Evolutionary conservation across 306 rosid species (phyloP).

Genomic region (Trifolium repens): DNA sequence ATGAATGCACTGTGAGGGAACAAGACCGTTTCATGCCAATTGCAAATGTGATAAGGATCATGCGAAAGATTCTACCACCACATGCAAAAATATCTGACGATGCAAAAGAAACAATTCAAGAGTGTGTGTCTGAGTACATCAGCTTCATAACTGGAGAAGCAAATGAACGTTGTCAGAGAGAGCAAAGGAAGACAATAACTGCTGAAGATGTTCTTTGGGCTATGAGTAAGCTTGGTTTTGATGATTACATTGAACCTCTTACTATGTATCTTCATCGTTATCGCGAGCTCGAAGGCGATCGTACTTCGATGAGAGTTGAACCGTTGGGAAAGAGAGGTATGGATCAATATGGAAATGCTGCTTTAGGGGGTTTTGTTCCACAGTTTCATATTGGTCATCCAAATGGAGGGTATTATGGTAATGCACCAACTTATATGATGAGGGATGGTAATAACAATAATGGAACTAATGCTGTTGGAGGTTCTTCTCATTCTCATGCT

Average conservation of each 20-base stretch:
- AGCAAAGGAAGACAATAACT: constrained; percentile 85
- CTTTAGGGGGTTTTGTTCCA: constrained; percentile 45
- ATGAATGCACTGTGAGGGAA: constrained; percentile 76
- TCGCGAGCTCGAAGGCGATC: constrained; percentile 79
- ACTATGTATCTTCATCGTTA: constrained; percentile 75
- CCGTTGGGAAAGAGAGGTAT: constrained; percentile 47
- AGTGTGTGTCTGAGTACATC: constrained; percentile 82
- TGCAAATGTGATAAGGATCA: constrained; percentile 85
- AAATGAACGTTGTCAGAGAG: constrained; percentile 83
- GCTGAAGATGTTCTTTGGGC: constrained; percentile 95
- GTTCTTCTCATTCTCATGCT: constrained; percentile 35
- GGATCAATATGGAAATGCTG: constrained; percentile 32
- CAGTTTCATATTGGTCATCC: constrained; percentile 50
- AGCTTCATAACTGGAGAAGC: constrained; percentile 94
- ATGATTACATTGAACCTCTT: constrained; percentile 79
- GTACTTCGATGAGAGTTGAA: constrained; percentile 62
- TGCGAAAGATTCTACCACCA: constrained; percentile 82
- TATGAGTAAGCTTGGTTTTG: constrained; percentile 85
- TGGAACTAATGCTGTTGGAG: constrained; percentile 25
- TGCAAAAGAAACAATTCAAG: constrained; percentile 87
- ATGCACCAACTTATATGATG: constrained; percentile 16
- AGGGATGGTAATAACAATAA: not conserved
- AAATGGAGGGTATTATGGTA: constrained; percentile 46
- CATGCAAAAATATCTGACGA: constrained; percentile 84
- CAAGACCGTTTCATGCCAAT: constrained; percentile 96